Evolutionary conservation across 495 filamentous ascomycete genomes (phyloP).

Genomic region (Lasiosphaeria ovina): DNA sequence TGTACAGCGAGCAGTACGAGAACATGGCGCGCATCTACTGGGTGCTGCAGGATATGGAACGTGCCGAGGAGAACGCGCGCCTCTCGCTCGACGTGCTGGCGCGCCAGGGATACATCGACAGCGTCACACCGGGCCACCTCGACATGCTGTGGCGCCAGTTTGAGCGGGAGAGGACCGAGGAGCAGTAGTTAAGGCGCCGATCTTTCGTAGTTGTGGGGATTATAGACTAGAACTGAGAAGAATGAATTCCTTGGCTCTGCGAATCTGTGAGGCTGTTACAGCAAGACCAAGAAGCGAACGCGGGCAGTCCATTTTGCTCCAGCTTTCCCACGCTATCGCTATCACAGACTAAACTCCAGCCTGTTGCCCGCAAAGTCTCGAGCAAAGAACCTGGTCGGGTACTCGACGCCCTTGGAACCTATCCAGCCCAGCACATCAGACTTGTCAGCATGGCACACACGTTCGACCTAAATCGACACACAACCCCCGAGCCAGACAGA

Average conservation of each 20-base stretch:
- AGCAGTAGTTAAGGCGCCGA: background rate
- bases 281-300: too few relatives aligned
- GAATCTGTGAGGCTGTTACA: too few relatives aligned
- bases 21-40: conserved; percentile 41
- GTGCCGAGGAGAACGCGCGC: conserved; percentile 31
- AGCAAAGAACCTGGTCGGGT: conserved; percentile 61
- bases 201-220: background rate
- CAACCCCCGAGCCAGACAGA: background rate
- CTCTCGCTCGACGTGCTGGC: conserved; percentile 34
- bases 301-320: too few relatives aligned
- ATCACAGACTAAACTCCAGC: conserved; percentile 57
- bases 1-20: conserved; percentile 40
- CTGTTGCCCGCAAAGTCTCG: conserved; percentile 62
- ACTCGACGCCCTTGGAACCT: conserved; percentile 56
- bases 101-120: conserved; percentile 24
- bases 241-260: too few relatives aligned
- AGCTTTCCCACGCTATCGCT: background rate
- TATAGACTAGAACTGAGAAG: too few relatives aligned
- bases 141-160: conserved; percentile 19
- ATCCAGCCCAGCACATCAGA: background rate
- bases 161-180: conserved; percentile 14
- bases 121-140: conserved; percentile 8
- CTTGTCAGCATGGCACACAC: background rate
- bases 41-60: conserved; percentile 33
- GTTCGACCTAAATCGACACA: background rate